Evolutionary conservation across 2,329 filamentous ascomycete genomes (phyloP), one percentile per base, ranked within the genome.

Genomic region (Neophaeococcomyces aloes): DNA sequence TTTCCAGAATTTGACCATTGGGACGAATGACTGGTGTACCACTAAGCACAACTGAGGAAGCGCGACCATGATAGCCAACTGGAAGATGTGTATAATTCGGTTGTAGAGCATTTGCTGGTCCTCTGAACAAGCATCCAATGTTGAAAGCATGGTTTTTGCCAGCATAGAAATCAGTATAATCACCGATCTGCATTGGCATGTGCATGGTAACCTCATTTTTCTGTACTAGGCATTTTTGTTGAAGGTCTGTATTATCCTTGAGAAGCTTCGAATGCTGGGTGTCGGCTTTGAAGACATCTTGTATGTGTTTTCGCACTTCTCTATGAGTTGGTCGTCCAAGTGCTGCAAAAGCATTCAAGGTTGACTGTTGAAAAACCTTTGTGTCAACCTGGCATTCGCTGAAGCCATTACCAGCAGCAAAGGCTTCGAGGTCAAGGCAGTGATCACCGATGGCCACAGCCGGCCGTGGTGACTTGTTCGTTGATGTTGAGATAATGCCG

Each of bases 131-230:
- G 35, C 46, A 50, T 13, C 53, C 83, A 13, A 81, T 73, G 46
- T 80, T 81, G 64, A 78, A 81, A 14, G 85, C 85, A 63, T 91
- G 85, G 59, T 88, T 81, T 51, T 81, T 66, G 11, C 85, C 85
- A 7, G 81, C 84, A 58, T 86, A 91, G 66, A 91, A 91, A 62
- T 91, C 85, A 1, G 84, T 86, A 61, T 89, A 91, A 60, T 89
- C 84, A 19, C 83, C 81, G 53, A 89, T 86, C 43, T 72, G 69
- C 75, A 91, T 79, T 2, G 85, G 85, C 6, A 89, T 57, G 56
- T 88, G 81, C 57, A 74, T 79, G 49, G 69, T 74, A 38, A 80
- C 75, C 15, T 76, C 65, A 3, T 69, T 66, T 37, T 78, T 70
- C 0, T 72, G 74, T 3, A 86, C 48, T 10, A 89, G 61, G 0